Evolutionary conservation across 768 basidiomycete genomes (phyloP).

Genomic region (Lanmaoa rubissima): DNA sequence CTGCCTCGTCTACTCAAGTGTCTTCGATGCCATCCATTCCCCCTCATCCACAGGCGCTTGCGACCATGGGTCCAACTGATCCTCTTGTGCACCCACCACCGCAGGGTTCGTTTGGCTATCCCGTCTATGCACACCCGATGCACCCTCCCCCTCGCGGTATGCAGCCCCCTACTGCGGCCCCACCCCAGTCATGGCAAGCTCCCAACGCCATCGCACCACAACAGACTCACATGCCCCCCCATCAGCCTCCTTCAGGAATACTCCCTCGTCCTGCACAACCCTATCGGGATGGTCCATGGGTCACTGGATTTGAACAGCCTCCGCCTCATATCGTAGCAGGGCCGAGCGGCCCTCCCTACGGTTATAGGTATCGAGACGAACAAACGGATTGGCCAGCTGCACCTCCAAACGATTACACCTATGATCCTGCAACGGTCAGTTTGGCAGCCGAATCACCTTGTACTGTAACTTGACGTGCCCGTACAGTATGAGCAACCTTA

Average conservation of each 20-base stretch:
- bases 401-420: slow-evolving; percentile 48
- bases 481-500: slow-evolving; percentile 56
- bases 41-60: slow-evolving; percentile 27
- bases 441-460: not conserved
- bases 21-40: slow-evolving; percentile 27
- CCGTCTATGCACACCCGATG: slow-evolving; percentile 42
- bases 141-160: slow-evolving; percentile 39
- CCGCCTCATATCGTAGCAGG: slow-evolving; percentile 48
- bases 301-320: slow-evolving; percentile 49
- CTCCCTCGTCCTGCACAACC: slow-evolving; percentile 44
- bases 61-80: slow-evolving; percentile 29
- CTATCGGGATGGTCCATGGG: slow-evolving; percentile 57
- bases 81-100: slow-evolving; percentile 32
- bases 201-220: slow-evolving; percentile 60
- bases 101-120: slow-evolving; percentile 29
- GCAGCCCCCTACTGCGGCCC: slow-evolving; percentile 45
- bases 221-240: slow-evolving; percentile 57
- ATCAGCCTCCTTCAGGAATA: slow-evolving; percentile 44
- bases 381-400: slow-evolving; percentile 45
- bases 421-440: slow-evolving; percentile 51
- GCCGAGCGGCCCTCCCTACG: slow-evolving; percentile 45
- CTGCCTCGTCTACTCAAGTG: slow-evolving; percentile 26
- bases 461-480: slow-evolving; percentile 6
- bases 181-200: slow-evolving; percentile 66
- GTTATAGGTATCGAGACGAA: slow-evolving; percentile 65